These are phyloP conservation scores for Phaffia australis DNA, from an alignment of 768 basidiomycete species.

Conservation along the genomic window DNA sequence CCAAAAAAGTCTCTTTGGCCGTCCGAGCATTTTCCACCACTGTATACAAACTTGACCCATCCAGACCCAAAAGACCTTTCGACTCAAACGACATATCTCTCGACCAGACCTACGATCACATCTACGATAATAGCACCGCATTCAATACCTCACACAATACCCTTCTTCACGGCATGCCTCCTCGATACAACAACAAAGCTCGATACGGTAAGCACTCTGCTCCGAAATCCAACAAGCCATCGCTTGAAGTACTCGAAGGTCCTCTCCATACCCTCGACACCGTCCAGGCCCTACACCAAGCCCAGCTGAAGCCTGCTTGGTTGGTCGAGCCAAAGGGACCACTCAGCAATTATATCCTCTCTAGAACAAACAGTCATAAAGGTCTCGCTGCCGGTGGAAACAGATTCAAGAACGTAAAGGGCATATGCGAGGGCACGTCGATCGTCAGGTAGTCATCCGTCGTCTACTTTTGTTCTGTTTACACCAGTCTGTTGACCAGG, in stretches of 20 bases:
- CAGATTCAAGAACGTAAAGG: conserved; percentile 35
- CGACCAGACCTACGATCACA: not conserved
- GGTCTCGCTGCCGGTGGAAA: conserved; percentile 31
- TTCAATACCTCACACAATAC: not conserved
- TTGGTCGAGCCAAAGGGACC: conserved; percentile 48
- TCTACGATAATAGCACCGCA: not conserved
- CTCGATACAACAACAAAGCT: conserved; percentile 7
- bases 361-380: conserved; percentile 27
- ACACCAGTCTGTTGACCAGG: conserved; percentile 2
- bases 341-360: conserved; percentile 42
- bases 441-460: conserved; percentile 44
- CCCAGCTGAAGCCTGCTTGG: conserved; percentile 34
- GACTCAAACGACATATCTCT: not conserved
- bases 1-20: not conserved
- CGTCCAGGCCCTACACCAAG: conserved; percentile 3
- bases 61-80: not conserved
- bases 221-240: not conserved
- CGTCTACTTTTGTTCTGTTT: not conserved
- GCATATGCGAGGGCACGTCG: conserved; percentile 33
- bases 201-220: not conserved
- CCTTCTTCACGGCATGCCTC: not conserved
- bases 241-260: conserved; percentile 1
- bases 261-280: not conserved
- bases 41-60: not conserved
- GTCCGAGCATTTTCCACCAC: conserved; percentile 11